Evolutionary conservation across 768 basidiomycete genomes (phyloP).

Genomic region (Lentinula guzmanii): DNA sequence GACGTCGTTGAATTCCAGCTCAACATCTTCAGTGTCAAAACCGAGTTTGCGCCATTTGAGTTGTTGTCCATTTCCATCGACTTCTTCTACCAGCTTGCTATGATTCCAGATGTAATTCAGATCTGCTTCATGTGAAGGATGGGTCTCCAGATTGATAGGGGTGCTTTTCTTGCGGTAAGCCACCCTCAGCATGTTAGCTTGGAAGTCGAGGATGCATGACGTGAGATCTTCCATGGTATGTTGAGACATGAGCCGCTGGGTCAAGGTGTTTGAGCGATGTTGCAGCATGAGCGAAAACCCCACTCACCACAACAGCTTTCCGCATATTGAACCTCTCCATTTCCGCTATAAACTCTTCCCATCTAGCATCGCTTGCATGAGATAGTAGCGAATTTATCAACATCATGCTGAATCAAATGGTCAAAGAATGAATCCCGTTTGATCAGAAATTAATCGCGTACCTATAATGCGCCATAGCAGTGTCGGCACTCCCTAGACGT

Average conservation of each 20-base stretch:
- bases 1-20: conserved; percentile 70
- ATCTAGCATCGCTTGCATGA: conserved; percentile 70
- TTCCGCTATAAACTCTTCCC: conserved; percentile 74
- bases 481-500: conserved; percentile 75
- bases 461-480: conserved; percentile 83
- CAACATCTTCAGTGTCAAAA: conserved; percentile 69
- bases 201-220: conserved; percentile 83
- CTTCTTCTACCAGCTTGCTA: conserved; percentile 50
- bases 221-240: conserved; percentile 78
- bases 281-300: neutral
- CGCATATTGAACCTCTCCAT: conserved; percentile 73
- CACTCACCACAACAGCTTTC: conserved; percentile 74
- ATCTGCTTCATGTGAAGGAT: conserved; percentile 48
- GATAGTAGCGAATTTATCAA: conserved; percentile 81
- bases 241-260: conserved; percentile 75
- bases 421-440: conserved; percentile 1
- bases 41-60: conserved; percentile 77
- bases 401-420: conserved; percentile 58
- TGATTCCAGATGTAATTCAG: conserved; percentile 66
- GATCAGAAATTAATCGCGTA: conserved; percentile 16
- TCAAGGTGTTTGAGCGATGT: conserved; percentile 3
- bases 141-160: conserved; percentile 61
- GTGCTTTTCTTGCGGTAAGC: conserved; percentile 79
- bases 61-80: conserved; percentile 39
- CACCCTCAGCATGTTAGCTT: conserved; percentile 77